A percentile compares a stretch with the other conserved stretches of the same genome.
phyloP scores from a whole-genome alignment of 176 grass and related monocot species.

The Aegilops umbellulata region DNA sequence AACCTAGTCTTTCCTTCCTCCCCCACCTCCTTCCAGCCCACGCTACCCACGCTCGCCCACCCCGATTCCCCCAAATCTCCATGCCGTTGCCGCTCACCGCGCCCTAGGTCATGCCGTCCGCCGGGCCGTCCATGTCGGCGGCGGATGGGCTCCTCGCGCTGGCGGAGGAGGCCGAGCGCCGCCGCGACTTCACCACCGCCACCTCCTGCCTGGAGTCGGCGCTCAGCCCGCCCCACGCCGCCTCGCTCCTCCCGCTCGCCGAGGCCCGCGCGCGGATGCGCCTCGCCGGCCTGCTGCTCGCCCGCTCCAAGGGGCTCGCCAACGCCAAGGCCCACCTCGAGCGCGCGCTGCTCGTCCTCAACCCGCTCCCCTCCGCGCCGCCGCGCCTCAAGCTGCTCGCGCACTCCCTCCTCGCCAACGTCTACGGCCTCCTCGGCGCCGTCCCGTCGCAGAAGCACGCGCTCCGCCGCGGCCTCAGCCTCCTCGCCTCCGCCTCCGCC shows the following conservation, averaged over 20 bases:
- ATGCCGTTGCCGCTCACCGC: conserved; percentile 29
- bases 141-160: conserved; percentile 81
- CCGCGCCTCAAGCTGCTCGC: conserved; percentile 77
- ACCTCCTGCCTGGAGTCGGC: conserved; percentile 60
- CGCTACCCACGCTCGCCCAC: neutral
- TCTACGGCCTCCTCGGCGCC: conserved; percentile 64
- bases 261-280: conserved; percentile 83
- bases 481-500: conserved; percentile 38
- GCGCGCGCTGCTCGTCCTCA: conserved; percentile 73
- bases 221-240: conserved; percentile 38
- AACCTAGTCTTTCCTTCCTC: neutral
- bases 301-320: conserved; percentile 48
- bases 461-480: conserved; percentile 56
- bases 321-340: conserved; percentile 84
- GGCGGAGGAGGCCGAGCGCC: conserved; percentile 79
- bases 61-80: neutral
- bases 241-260: conserved; percentile 68
- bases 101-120: conserved; percentile 24
- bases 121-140: conserved; percentile 21
- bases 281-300: conserved; percentile 61
- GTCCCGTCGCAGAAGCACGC: conserved; percentile 71
- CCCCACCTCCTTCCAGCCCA: neutral
- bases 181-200: conserved; percentile 56
- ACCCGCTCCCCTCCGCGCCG: conserved; percentile 61
- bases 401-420: conserved; percentile 68